Evolutionary conservation across 176 grass and related monocot genomes (phyloP).

Genomic region (Phyllostachys edulis): DNA sequence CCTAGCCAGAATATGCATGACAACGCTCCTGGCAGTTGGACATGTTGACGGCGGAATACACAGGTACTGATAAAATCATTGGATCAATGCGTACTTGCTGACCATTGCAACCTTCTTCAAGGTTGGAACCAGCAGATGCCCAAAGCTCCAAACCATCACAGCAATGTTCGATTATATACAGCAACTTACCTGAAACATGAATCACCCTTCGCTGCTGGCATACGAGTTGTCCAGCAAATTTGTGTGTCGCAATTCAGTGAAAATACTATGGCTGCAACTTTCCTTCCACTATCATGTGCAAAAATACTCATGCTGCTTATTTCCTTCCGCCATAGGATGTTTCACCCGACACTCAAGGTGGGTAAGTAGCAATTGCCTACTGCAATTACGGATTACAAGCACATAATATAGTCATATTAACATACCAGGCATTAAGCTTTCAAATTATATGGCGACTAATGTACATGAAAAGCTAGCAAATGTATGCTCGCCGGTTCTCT

Average conservation of each 20-base stretch:
- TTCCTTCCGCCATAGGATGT: conserved; percentile 28
- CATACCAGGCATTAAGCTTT: conserved; percentile 34
- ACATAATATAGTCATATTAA: conserved; percentile 37
- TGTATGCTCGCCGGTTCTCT: conserved; percentile 20
- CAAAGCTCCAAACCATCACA: neutral
- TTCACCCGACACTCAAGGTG: neutral
- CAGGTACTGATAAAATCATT: neutral
- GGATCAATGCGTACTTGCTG: neutral
- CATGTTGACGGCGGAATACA: neutral
- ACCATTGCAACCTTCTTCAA: neutral
- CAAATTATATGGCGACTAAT: conserved; percentile 32
- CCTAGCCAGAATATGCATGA: neutral
- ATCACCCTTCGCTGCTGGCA: neutral
- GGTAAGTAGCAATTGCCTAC: conserved; percentile 38
- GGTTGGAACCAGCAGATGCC: neutral
- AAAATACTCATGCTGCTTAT: conserved; percentile 34
- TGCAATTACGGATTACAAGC: conserved; percentile 34
- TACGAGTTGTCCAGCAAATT: neutral
- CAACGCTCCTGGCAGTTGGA: neutral
- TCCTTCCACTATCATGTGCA: conserved; percentile 4
- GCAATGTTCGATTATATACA: neutral
- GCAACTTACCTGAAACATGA: conserved; percentile 10
- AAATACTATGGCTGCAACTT: neutral
- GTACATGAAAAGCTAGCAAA: conserved; percentile 46
- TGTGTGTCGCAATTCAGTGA: neutral